phyloP scores from a whole-genome alignment of 208 protist species.

The Trypanosoma scelopori region DNA sequence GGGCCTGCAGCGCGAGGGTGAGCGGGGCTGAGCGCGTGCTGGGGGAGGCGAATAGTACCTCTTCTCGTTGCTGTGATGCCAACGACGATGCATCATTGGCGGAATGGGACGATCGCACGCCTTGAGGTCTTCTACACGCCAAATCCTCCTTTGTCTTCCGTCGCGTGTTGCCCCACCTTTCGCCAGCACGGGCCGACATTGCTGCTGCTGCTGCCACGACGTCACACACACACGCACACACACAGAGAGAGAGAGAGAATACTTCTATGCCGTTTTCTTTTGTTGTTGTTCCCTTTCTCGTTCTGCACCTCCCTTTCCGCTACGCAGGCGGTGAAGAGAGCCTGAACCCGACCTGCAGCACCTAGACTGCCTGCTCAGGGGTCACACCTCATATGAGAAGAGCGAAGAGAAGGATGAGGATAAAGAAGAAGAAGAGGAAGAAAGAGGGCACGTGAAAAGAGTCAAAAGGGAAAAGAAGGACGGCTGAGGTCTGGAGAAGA shows the following conservation, averaged over 20 bases:
- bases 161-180: background rate
- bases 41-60: background rate
- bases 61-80: too few relatives aligned
- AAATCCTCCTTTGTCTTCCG: background rate
- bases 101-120: background rate
- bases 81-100: background rate
- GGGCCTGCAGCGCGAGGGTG: constrained; percentile 41
- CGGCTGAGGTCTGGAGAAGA: too few relatives aligned
- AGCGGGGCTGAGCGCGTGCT: constrained; percentile 30
- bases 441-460: too few relatives aligned
- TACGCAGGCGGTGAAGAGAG: background rate
- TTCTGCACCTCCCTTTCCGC: background rate
- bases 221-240: too few relatives aligned
- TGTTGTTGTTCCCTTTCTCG: background rate
- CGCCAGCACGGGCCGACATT: background rate
- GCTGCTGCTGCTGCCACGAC: background rate
- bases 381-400: too few relatives aligned
- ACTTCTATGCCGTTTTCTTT: too few relatives aligned
- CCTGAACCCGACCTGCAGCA: background rate
- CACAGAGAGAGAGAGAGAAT: too few relatives aligned
- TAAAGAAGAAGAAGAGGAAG: too few relatives aligned
- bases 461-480: too few relatives aligned
- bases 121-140: background rate
- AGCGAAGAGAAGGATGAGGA: too few relatives aligned
- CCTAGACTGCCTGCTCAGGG: background rate